phyloP scores from a whole-genome alignment of 73 alveolate genomes.

The Paramecium sexaurelia region DNA sequence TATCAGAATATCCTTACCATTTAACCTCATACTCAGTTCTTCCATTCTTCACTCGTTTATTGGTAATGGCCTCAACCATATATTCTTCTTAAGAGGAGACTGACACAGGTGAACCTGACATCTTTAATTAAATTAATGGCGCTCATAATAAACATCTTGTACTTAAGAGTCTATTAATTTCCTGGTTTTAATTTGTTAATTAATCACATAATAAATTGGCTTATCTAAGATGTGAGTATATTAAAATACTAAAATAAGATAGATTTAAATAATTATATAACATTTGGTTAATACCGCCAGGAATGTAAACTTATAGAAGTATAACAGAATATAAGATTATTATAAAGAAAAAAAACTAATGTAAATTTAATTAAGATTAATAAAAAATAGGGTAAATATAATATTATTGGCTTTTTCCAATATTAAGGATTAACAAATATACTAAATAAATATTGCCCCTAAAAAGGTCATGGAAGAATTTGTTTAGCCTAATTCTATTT shows the following conservation, averaged over 20 bases:
- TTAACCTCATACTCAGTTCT: constrained; percentile 9
- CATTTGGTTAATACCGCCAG: no score
- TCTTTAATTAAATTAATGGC: not conserved
- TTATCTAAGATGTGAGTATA: not conserved
- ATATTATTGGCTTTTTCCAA: no score
- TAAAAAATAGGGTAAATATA: no score
- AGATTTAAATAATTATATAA: no score
- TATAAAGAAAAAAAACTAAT: no score
- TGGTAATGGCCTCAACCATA: constrained; percentile 2
- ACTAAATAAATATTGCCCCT: no score
- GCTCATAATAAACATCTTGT: not conserved
- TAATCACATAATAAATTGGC: not conserved
- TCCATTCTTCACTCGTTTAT: constrained; percentile 28
- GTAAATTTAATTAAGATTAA: no score
- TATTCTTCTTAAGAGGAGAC: constrained; percentile 17
- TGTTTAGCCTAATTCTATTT: not conserved
- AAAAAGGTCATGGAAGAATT: constrained; percentile 46
- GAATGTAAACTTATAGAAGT: no score
- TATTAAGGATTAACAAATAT: no score
- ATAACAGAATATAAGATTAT: no score
- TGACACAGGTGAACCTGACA: constrained; percentile 9
- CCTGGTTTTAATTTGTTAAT: not conserved
- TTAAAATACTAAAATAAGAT: not conserved
- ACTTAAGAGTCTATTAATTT: not conserved
- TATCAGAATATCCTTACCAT: constrained; percentile 22